Percentiles rank a stretch among this genome's conserved stretches.
Conservation (phyloP, 1,139 yeast species). For the Candida labiduridarum region DNA sequence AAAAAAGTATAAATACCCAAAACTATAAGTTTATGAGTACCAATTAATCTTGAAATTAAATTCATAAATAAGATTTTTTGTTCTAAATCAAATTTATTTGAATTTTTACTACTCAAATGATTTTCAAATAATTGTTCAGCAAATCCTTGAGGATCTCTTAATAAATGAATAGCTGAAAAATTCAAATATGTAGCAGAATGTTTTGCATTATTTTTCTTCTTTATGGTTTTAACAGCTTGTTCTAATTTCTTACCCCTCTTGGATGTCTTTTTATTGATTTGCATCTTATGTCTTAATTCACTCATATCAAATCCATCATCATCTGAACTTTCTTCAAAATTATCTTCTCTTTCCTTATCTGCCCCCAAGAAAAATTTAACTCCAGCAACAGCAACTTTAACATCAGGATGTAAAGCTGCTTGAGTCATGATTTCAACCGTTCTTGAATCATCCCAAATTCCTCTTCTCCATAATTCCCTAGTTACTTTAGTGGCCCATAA, state of each 20-base stretch:
- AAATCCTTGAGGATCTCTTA: constrained; percentile 97
- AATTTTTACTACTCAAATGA: constrained; percentile 69
- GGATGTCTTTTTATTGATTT: constrained; percentile 78
- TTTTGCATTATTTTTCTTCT: constrained; percentile 56
- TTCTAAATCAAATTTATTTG: constrained; percentile 74
- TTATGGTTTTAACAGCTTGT: constrained; percentile 65
- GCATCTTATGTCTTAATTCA: constrained; percentile 76
- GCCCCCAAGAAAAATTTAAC: constrained; percentile 91
- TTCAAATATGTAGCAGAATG: constrained; percentile 76
- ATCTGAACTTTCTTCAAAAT: constrained; percentile 68
- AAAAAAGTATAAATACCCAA: constrained; percentile 88
- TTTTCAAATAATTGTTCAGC: constrained; percentile 79
- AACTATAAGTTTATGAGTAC: constrained; percentile 90
- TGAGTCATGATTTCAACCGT: constrained; percentile 97
- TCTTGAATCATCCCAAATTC: constrained; percentile 96
- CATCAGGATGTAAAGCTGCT: constrained; percentile 86
- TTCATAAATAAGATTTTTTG: constrained; percentile 89
- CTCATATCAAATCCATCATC: constrained; percentile 73
- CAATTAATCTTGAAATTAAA: constrained; percentile 82
- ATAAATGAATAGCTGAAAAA: constrained; percentile 89
- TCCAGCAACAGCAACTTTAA: constrained; percentile 88
- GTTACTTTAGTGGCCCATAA: constrained; percentile 96
- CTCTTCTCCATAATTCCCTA: constrained; percentile 94
- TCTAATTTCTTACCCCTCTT: constrained; percentile 81
- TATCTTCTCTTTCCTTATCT: constrained; percentile 91